Percentiles rank a stretch among this genome's conserved stretches.
Evolutionary conservation across 2,329 filamentous ascomycete species (phyloP).

Genomic region (Colletotrichum noveboracense): DNA sequence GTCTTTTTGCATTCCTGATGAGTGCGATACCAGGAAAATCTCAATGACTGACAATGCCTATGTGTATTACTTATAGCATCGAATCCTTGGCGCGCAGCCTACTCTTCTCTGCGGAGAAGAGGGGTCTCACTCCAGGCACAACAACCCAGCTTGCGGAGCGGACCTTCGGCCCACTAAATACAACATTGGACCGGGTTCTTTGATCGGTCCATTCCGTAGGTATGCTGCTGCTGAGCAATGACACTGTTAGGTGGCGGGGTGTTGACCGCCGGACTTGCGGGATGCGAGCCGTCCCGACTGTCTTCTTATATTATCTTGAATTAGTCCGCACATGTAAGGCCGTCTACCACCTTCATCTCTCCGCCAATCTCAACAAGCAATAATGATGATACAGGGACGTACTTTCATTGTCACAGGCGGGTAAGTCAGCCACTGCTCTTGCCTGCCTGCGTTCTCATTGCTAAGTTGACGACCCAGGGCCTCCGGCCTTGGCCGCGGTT

Average conservation of each 20-base stretch:
- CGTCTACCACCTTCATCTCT: fast-evolving
- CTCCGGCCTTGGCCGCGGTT: not conserved
- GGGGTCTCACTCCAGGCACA: not conserved
- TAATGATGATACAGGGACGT: not conserved
- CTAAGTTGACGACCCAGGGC: fast-evolving
- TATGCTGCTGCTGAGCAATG: not conserved
- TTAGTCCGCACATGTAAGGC: not conserved
- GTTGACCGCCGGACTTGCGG: not conserved
- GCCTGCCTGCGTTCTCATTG: not conserved
- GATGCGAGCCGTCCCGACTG: fast-evolving
- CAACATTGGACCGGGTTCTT: not conserved
- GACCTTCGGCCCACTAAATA: not conserved
- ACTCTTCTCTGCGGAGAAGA: not conserved
- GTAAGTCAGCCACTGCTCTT: not conserved
- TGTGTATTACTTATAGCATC: not conserved
- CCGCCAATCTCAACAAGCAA: fast-evolving
- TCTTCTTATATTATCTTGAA: not conserved
- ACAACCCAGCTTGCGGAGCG: not conserved
- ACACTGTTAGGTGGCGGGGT: not conserved
- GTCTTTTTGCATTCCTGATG: not conserved
- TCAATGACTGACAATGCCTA: fast-evolving
- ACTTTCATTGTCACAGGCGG: not conserved
- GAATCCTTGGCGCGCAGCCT: fast-evolving
- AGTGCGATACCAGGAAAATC: not conserved
- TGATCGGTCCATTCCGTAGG: not conserved